Evolutionary conservation across 306 rosid genomes (phyloP).

Genomic region (Pachyrhizus erosus): DNA sequence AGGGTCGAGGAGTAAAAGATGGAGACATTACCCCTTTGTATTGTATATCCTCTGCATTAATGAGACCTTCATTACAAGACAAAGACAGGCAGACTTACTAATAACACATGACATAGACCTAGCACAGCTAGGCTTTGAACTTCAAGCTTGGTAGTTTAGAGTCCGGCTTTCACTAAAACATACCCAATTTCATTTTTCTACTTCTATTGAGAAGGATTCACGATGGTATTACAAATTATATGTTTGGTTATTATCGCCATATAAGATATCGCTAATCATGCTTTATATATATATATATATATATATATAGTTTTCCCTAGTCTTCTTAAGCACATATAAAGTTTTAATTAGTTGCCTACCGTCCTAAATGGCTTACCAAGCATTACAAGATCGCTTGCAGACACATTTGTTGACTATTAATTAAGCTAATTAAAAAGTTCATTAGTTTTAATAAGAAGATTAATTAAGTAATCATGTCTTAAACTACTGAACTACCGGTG

Average conservation of each 20-base stretch:
- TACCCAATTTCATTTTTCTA: too few relatives aligned
- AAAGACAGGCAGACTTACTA: not conserved
- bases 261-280: not conserved
- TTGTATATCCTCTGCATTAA: not conserved
- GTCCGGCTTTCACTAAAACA: not conserved
- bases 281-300: too few relatives aligned
- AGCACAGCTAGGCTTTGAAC: not conserved
- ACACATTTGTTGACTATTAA: not conserved
- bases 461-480: not conserved
- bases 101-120: not conserved
- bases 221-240: too few relatives aligned
- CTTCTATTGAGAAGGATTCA: not conserved
- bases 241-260: not conserved
- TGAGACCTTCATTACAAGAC: not conserved
- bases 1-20: not conserved
- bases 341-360: too few relatives aligned
- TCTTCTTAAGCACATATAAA: not conserved
- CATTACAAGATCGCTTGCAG: not conserved
- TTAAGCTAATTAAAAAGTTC: not conserved
- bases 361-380: not conserved
- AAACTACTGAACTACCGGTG: not conserved
- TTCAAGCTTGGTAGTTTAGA: not conserved
- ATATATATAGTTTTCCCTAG: not conserved
- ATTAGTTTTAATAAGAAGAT: not conserved
- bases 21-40: not conserved